Percentiles rank a stretch among this genome's conserved stretches.
These are phyloP conservation scores for Boletales sp. DNA, from an alignment of 768 basidiomycete genomes.

Conservation along the genomic window DNA sequence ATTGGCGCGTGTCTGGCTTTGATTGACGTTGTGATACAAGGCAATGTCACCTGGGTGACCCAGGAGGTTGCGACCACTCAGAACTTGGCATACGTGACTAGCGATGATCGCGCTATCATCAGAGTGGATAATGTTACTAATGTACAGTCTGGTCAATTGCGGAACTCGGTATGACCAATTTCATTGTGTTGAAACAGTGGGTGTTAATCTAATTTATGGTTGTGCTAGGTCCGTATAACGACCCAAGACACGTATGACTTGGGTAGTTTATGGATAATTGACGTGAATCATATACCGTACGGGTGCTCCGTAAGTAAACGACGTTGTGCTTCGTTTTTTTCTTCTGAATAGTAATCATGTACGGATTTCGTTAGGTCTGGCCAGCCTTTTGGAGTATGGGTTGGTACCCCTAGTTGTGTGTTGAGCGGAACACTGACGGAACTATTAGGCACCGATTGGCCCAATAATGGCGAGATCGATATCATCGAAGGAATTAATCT, in stretches of 20 bases:
- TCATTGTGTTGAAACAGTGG: neutral
- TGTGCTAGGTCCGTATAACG: conserved; percentile 42
- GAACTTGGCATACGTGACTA: conserved; percentile 57
- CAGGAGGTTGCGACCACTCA: conserved; percentile 42
- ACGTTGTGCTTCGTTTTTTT: conserved; percentile 1
- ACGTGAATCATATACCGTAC: conserved; percentile 48
- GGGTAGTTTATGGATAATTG: conserved; percentile 47
- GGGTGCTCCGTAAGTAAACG: conserved; percentile 49
- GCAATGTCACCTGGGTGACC: conserved; percentile 61
- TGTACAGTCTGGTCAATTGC: conserved; percentile 46
- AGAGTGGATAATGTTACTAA: conserved; percentile 69
- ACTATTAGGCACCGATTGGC: conserved; percentile 34
- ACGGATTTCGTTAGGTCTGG: conserved; percentile 19
- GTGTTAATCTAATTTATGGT: neutral
- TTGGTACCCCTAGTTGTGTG: conserved; percentile 1
- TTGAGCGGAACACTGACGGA: neutral
- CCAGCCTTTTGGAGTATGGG: conserved; percentile 32
- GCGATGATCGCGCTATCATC: conserved; percentile 61
- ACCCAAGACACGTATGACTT: conserved; percentile 39
- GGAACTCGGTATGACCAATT: conserved; percentile 50
- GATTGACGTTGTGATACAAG: conserved; percentile 28
- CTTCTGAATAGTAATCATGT: neutral
- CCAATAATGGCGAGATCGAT: conserved; percentile 50
- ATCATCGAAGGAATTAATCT: conserved; percentile 61
- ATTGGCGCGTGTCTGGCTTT: neutral